Evolutionary conservation across 176 grass and related monocot genomes (phyloP).

Genomic region (Areca catechu): DNA sequence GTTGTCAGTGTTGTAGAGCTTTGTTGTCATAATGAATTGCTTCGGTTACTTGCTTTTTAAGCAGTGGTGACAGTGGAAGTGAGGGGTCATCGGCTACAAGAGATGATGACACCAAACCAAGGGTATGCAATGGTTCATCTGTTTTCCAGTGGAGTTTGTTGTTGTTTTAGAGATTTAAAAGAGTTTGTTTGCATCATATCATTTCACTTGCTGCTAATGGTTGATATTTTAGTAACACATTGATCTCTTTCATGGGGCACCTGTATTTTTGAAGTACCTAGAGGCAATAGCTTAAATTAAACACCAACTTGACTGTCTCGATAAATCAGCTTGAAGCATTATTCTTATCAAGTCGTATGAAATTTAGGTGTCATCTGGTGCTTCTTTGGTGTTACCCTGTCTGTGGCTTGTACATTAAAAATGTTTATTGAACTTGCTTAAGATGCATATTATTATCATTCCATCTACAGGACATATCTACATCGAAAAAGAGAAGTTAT

Average conservation of each 20-base stretch:
- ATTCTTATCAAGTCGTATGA: too few relatives aligned
- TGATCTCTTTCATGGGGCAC: too few relatives aligned
- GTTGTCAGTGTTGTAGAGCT: neutral
- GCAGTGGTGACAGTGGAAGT: conserved; percentile 53
- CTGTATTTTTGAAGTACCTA: too few relatives aligned
- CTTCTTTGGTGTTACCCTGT: neutral
- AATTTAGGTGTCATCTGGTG: neutral
- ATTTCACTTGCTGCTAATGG: too few relatives aligned
- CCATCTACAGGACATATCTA: conserved; percentile 48
- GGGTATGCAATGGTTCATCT: conserved; percentile 40
- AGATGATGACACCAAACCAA: conserved; percentile 52
- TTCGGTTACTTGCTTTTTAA: conserved; percentile 8
- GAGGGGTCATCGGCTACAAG: conserved; percentile 71
- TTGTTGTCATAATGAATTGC: conserved; percentile 10
- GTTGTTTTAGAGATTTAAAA: too few relatives aligned
- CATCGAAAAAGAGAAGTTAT: conserved; percentile 69
- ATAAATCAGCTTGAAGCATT: too few relatives aligned
- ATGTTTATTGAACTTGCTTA: neutral
- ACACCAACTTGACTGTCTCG: too few relatives aligned
- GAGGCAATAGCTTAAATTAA: too few relatives aligned
- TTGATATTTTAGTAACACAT: too few relatives aligned
- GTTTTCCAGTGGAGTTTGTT: neutral
- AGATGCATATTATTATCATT: conserved; percentile 21
- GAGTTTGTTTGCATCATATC: too few relatives aligned
- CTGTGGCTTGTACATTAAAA: conserved; percentile 5